Base-by-base conservation (phyloP, 1,139 yeast species). In the Candida dubliniensis region DNA sequence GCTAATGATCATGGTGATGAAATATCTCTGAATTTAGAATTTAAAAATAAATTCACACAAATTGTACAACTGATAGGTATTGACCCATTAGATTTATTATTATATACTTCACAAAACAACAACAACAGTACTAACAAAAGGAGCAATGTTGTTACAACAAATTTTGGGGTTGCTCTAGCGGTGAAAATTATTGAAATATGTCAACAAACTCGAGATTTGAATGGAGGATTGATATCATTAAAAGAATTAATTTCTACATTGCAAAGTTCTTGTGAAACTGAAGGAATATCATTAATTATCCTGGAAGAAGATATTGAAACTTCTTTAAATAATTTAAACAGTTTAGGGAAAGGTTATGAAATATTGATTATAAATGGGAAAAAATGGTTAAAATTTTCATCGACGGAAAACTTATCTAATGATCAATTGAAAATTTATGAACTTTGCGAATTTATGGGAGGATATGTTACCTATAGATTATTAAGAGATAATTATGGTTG, bases 51-150 rank as follows among this genome's bases (percentile, higher is more conserved):
- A 58, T 88, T 89, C 63, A 80, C 87, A 38, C 78, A 79, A 48
- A 82, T 89, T 74, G 87, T 96, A 55, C 71, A 76, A 18, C 81
- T 85, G 56, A 82, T 87, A 14, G 96, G 96, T 1, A 81, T 88
- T n/a, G 96, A 89, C 58, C 93, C 96, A 1, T 62, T 88, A 34
- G 84, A 83, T 32, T 65, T 79, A 31, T 60, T 74, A 32, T 67
- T 74, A 40, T 54, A 47, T 47, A 53, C 57, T 24, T 55, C 39
- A 15, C 44, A 40, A 29, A 67, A 58, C 49, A 62, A 57, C 13
- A 42, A 5, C 3, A 18, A 18, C 23, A n/a, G 30, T n/a, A 27
- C 3, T 18, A 4, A 18, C 23, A 18, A 18, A 18, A 18, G 23
- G 5, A 18, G 23, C 23, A 18, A 18, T 18, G 23, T 18, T 18